A percentile compares a stretch with the other conserved stretches of the same genome.
Evolutionary conservation across 306 rosid species (phyloP).

Genomic region (Senna tora): DNA sequence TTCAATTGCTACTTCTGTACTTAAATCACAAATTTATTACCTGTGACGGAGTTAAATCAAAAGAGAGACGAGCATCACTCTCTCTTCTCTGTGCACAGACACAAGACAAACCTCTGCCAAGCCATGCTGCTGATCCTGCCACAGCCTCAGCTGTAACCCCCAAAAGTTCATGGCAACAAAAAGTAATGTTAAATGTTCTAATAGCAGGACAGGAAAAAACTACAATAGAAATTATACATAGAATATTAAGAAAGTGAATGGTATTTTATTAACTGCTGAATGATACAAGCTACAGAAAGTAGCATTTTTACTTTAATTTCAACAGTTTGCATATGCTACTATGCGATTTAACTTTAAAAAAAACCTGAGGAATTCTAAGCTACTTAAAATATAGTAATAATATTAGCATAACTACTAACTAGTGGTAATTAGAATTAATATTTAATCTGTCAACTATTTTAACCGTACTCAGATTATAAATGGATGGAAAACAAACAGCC

Average conservation of each 20-base stretch:
- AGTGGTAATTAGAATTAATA: not conserved
- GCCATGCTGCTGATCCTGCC: slow-evolving; percentile 98
- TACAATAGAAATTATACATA: not conserved
- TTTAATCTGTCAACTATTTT: not conserved
- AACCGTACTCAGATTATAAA: not conserved
- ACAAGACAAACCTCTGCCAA: slow-evolving; percentile 96
- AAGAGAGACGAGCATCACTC: slow-evolving; percentile 86
- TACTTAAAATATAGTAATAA: not conserved
- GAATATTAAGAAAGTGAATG: not conserved
- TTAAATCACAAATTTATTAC: slow-evolving; percentile 45
- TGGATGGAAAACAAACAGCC: not conserved
- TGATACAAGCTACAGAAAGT: not conserved
- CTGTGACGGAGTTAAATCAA: slow-evolving; percentile 84
- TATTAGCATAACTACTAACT: not conserved
- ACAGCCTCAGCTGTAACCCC: slow-evolving; percentile 90
- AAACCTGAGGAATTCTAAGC: not conserved
- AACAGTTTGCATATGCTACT: not conserved
- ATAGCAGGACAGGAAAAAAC: slow-evolving; percentile 6
- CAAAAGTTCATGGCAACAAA: not conserved
- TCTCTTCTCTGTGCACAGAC: slow-evolving; percentile 94
- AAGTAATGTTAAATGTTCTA: slow-evolving; percentile 3
- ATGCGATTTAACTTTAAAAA: not conserved
- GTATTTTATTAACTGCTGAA: not conserved
- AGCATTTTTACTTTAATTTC: not conserved
- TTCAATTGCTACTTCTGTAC: not conserved